Evolutionary conservation across 768 basidiomycete species (phyloP).

Genomic region (Termitomyces sp.): DNA sequence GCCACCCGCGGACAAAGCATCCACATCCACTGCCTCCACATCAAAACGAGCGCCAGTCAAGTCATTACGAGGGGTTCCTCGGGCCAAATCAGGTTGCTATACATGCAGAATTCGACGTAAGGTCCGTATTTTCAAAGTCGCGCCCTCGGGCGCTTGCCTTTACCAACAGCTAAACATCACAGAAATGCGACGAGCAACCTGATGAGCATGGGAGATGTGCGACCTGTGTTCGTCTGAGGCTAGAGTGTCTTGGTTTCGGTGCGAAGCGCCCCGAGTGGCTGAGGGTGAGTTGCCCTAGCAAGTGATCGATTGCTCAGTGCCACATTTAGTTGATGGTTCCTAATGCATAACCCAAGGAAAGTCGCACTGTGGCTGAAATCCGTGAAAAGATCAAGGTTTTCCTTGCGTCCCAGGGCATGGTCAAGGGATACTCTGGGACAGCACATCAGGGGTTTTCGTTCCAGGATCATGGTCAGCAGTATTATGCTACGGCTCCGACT

Average conservation of each 20-base stretch:
- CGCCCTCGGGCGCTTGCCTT: constrained; percentile 3
- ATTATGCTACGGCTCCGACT: neutral
- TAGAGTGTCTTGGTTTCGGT: constrained; percentile 84
- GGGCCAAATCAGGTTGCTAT: constrained; percentile 87
- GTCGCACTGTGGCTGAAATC: constrained; percentile 9
- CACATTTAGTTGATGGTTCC: constrained; percentile 12
- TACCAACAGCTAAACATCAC: constrained; percentile 19
- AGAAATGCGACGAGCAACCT: constrained; percentile 86
- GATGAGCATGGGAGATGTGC: constrained; percentile 62
- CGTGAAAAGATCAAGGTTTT: constrained; percentile 14
- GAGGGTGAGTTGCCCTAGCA: constrained; percentile 48
- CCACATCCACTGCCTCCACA: neutral
- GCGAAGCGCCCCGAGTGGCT: constrained; percentile 85
- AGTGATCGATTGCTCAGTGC: constrained; percentile 8
- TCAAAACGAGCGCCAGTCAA: neutral
- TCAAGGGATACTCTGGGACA: constrained; percentile 11
- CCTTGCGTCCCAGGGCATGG: constrained; percentile 14
- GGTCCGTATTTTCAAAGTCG: constrained; percentile 37
- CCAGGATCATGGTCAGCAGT: constrained; percentile 7
- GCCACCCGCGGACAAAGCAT: constrained; percentile 4
- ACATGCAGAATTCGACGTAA: constrained; percentile 85
- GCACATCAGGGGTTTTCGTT: constrained; percentile 8
- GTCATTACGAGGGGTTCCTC: constrained; percentile 20
- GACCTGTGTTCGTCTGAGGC: constrained; percentile 74
- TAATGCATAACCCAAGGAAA: constrained; percentile 2